Percentiles rank a stretch among this genome's conserved stretches.
These are phyloP conservation scores for Solanum chiquidenum DNA, from an alignment of 257 asterid species.

Conservation along the genomic window DNA sequence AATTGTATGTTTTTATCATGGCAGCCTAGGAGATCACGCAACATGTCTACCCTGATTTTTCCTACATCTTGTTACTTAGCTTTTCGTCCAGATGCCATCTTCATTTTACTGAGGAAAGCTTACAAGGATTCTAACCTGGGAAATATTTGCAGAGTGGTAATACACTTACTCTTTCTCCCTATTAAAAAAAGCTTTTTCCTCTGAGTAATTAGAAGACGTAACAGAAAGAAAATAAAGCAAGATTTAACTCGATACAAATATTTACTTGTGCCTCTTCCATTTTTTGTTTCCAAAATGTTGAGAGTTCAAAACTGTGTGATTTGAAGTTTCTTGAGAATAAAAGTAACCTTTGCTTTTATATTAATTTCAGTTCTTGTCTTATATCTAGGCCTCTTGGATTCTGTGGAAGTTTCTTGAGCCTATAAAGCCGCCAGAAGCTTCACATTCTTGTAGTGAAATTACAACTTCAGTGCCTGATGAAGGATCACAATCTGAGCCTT, in stretches of 20 bases:
- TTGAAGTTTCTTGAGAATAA: neutral
- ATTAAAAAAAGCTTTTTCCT: neutral
- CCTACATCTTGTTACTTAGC: conserved; percentile 60
- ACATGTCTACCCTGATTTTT: conserved; percentile 26
- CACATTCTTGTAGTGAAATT: conserved; percentile 26
- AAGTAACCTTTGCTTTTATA: neutral
- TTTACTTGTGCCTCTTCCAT: neutral
- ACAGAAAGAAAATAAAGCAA: neutral
- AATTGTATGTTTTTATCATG: conserved; percentile 15
- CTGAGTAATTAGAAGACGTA: neutral
- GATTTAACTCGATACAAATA: neutral
- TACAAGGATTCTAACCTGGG: conserved; percentile 69
- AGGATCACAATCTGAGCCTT: conserved; percentile 33
- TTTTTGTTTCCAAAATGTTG: neutral
- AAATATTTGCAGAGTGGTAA: conserved; percentile 75
- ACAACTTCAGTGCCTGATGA: conserved; percentile 40
- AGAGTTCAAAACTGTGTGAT: neutral
- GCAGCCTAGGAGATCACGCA: conserved; percentile 89
- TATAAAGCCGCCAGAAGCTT: conserved; percentile 26
- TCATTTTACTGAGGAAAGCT: conserved; percentile 77
- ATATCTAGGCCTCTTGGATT: conserved; percentile 63
- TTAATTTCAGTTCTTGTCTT: neutral
- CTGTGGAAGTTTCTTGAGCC: conserved; percentile 51
- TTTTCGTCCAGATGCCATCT: conserved; percentile 75
- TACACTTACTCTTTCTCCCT: neutral